Base-by-base conservation (phyloP, 306 rosid species). In the Pueraria montana region DNA sequence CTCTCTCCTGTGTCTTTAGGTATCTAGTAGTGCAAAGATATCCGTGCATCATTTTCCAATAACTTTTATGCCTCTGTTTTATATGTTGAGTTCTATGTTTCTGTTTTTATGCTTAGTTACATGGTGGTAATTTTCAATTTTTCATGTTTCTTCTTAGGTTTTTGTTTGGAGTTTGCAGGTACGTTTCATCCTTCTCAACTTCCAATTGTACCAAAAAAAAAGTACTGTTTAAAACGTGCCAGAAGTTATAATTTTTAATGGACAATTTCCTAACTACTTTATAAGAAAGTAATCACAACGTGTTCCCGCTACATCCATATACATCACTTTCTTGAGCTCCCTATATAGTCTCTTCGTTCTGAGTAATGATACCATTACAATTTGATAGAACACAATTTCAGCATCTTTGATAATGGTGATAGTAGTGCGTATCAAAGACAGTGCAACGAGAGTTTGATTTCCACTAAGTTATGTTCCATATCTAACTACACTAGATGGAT, bases 381-480 rank as follows among this genome's bases (percentile, higher is more conserved):
- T 18, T 40, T 56, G 77, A 43, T 58, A 59, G 32, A 63, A 6
- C 8, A 63, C 7, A 16, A 17, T 38, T 45, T 50, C 17, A 63
- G 62, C 18, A 32, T 11, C n/a, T 65, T 24, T 5, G n/a, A 16
- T 26, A 9, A 42, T 50, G 23, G 11, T 23, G 55, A 42, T 17
- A 61, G 21, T 26, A 26, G 70, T 11, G 43, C 55, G 38, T 49
- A 72, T 48, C 40, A 34, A 34, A 34, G 40, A 34, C 7, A 83
- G 81, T 85, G 89, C 86, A 78, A 64, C 24, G 16, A 71, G 71
- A 5, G 80, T 58, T 26, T 36, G 84, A 43, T 80, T 83, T 79
- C 92, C 94, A 87, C 91, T 78, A 83, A 30, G 59, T 69, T 17
- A 30, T 81, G 89, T 80, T 78, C 12, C 86, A 36, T 64, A 71